Conservation (phyloP, 1,284 basidiomycete genomes). For the Apiotrichum domesticum region DNA sequence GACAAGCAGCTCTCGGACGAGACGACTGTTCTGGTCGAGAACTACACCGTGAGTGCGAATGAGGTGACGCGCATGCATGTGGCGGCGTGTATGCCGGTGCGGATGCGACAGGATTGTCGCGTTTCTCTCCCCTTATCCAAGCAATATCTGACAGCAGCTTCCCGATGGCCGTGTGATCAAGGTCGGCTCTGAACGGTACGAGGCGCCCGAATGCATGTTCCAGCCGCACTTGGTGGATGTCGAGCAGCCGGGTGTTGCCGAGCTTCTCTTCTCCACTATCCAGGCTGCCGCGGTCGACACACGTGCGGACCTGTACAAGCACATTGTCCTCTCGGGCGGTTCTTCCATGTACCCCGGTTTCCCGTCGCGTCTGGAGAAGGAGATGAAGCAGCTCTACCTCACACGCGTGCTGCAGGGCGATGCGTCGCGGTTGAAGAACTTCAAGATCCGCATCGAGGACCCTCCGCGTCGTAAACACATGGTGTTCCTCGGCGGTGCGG, state of each 20-base stretch:
- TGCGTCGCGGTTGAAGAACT: slow-evolving; percentile 86
- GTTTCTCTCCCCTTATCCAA: too few species aligned
- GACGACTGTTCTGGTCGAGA: slow-evolving; percentile 93
- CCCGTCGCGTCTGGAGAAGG: slow-evolving; percentile 93
- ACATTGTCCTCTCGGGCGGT: slow-evolving; percentile 94
- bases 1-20: slow-evolving; percentile 93
- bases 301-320: slow-evolving; percentile 90
- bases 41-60: slow-evolving; percentile 68
- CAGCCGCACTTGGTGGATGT: slow-evolving; percentile 96
- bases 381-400: slow-evolving; percentile 98
- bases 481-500: slow-evolving; percentile 97
- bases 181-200: slow-evolving; percentile 97
- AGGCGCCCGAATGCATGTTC: slow-evolving; percentile 99
- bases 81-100: too few species aligned
- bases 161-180: slow-evolving; percentile 96
- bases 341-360: slow-evolving; percentile 98
- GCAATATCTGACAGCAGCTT: slow-evolving; percentile 53
- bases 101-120: too few species aligned
- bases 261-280: slow-evolving; percentile 95
- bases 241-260: slow-evolving; percentile 94
- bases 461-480: slow-evolving; percentile 97
- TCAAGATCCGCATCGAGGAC: slow-evolving; percentile 98
- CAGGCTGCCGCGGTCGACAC: slow-evolving; percentile 87
- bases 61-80: not conserved
- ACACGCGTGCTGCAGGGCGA: slow-evolving; percentile 82